Evolutionary conservation across 768 basidiomycete genomes (phyloP).

Genomic region (Lenzites betulinus): DNA sequence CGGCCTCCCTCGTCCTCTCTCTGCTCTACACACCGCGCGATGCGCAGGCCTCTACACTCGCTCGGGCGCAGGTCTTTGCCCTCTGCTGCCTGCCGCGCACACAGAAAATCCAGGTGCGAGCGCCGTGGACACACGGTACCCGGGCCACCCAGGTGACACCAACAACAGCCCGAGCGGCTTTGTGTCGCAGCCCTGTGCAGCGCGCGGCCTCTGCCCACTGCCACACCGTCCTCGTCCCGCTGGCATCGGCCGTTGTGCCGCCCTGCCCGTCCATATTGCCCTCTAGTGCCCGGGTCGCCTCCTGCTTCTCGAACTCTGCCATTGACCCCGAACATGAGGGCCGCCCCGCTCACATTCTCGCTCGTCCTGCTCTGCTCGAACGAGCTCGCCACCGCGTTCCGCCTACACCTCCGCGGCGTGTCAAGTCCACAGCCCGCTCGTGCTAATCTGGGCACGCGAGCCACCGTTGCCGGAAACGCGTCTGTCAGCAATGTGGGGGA

Average conservation of each 20-base stretch:
- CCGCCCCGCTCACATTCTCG: constrained; percentile 15
- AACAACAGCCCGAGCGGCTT: not conserved
- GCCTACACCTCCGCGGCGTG: constrained; percentile 19
- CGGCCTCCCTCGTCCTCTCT: not conserved
- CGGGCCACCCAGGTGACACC: too few relatives aligned
- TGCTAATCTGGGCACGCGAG: constrained; percentile 27
- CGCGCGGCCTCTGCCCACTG: constrained; percentile 8
- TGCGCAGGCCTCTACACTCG: not conserved
- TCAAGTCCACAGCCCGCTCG: constrained; percentile 4
- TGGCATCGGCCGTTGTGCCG: not conserved
- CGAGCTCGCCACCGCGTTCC: constrained; percentile 23
- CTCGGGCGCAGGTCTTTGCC: too few relatives aligned
- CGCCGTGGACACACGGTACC: not conserved
- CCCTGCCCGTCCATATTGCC: not conserved
- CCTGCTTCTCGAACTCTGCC: not conserved
- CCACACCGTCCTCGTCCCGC: not conserved
- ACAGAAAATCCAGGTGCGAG: too few relatives aligned
- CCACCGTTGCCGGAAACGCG: constrained; percentile 31
- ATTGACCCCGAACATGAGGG: constrained; percentile 20
- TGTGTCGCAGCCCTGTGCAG: constrained; percentile 2
- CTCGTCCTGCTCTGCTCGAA: constrained; percentile 18
- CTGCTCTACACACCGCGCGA: too few relatives aligned
- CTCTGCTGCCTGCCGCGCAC: too few relatives aligned
- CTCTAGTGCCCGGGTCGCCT: too few relatives aligned
- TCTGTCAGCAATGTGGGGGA: constrained; percentile 34